Evolutionary conservation across 202 grass and related monocot genomes (phyloP).

Genomic region (Eragrostis tef): DNA sequence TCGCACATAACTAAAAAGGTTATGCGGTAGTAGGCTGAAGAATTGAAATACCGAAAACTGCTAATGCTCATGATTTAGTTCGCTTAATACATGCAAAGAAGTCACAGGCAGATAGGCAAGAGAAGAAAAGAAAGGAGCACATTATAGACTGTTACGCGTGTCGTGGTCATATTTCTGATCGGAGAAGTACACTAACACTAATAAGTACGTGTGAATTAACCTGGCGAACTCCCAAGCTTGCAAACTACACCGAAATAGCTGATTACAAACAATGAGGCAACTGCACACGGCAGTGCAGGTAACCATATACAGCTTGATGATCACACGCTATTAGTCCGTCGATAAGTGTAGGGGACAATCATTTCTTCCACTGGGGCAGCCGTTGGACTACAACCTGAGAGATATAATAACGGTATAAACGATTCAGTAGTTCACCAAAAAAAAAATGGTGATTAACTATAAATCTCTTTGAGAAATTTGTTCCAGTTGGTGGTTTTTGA

Average conservation of each 20-base stretch:
- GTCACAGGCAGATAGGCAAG: not conserved
- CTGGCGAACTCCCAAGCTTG: not conserved
- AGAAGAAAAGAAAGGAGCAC: not conserved
- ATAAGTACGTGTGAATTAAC: not conserved
- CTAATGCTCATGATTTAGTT: no score
- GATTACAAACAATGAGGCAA: not conserved
- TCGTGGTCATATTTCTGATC: not conserved
- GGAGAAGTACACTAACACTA: not conserved
- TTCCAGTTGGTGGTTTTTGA: not conserved
- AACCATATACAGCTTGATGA: conserved; percentile 23
- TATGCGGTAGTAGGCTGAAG: not conserved
- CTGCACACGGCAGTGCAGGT: not conserved
- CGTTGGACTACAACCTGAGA: conserved; percentile 75
- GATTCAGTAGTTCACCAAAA: not conserved
- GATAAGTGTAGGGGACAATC: conserved; percentile 26
- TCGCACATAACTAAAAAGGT: no score
- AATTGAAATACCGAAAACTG: no score
- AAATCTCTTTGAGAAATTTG: not conserved
- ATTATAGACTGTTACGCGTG: not conserved
- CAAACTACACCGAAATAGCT: not conserved
- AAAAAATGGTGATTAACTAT: not conserved
- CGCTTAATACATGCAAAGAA: not conserved
- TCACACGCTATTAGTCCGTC: not conserved
- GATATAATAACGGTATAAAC: not conserved
- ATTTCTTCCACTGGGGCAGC: conserved; percentile 93